Base-by-base conservation (phyloP, 2,329 filamentous ascomycete species). In the Cadophora sp. region DNA sequence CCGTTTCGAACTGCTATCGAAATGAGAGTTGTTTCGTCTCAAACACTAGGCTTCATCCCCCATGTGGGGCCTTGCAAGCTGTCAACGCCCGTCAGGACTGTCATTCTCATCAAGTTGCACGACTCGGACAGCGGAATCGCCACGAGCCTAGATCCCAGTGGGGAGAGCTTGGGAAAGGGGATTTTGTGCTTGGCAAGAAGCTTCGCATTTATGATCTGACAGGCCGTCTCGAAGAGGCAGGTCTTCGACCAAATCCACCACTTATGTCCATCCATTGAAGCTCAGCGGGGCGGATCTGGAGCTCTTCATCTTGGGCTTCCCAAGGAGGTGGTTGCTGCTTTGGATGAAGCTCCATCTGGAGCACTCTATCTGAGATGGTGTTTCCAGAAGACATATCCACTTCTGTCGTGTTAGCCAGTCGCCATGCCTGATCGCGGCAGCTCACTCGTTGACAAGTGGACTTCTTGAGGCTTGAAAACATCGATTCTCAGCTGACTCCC, bases 291-390 rank as follows among this genome's bases (percentile, higher is more conserved):
- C n/a, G 31, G 31, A 60, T 60, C 31, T 19, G 1, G 14, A 43
- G 40, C 40, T 37, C 8, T 8, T 16, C 24, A 24, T 26, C n/a
- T 43, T 60, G n/a, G 16, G n/a, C 6, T 22, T 62, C 24, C 16
- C 26, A 43, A 29, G 22, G 8, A 62, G 16, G 3, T 62, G 22
- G 40, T 26, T 22, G 34, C 37, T 19, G 40, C 22, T 27, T 29
- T 27, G 2, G 59, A 62, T 19, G 26, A 31, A 27, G 51, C 34
- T 11, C 16, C 9, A 16, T 46, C 14, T 27, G n/a, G 2, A 12
- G 6, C 26, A 62, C 59, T 62, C 40, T 62, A 62, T 62, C 50
- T 50, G 60, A 62, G 26, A 37, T 51, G 9, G 26, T 37, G 60
- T 22, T 29, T 62, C 43, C 5, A 29, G 27, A 50, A 50, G 43